A percentile compares a stretch with the other conserved stretches of the same genome.
Conservation (phyloP, 2,329 filamentous ascomycete genomes). For the Alternaria atra region DNA sequence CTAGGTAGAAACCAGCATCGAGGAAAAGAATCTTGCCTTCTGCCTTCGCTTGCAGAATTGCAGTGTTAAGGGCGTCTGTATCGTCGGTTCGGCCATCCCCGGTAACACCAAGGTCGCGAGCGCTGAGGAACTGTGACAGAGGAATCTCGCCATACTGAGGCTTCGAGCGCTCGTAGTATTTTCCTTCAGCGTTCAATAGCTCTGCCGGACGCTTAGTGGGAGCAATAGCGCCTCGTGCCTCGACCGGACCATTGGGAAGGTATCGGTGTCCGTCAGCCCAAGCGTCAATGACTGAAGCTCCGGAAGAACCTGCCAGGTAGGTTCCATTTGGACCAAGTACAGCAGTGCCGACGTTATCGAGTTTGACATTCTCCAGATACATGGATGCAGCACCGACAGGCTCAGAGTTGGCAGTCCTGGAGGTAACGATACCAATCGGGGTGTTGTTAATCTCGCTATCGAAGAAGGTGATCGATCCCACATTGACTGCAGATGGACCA, state of each 20-base stretch:
- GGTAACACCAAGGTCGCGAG: constrained; percentile 64
- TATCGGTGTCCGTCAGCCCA: constrained; percentile 49
- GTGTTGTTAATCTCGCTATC: constrained; percentile 64
- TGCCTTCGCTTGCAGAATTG: constrained; percentile 70
- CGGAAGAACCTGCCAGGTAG: constrained; percentile 38
- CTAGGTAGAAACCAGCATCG: constrained; percentile 65
- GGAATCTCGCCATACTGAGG: constrained; percentile 59
- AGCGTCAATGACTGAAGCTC: constrained; percentile 31
- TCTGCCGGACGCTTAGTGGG: constrained; percentile 52
- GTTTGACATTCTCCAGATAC: constrained; percentile 67
- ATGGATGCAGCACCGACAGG: constrained; percentile 59
- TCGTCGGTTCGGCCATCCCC: constrained; percentile 89
- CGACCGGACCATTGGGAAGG: constrained; percentile 51
- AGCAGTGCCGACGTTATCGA: constrained; percentile 58
- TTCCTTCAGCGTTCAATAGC: constrained; percentile 57
- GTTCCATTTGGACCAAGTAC: constrained; percentile 35
- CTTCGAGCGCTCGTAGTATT: constrained; percentile 63
- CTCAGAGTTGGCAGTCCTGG: constrained; percentile 54
- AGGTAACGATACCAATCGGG: constrained; percentile 60
- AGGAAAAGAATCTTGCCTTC: constrained; percentile 65
- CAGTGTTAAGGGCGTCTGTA: constrained; percentile 77
- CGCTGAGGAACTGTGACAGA: constrained; percentile 68
- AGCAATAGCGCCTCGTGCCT: constrained; percentile 56
- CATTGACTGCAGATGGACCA: constrained; percentile 52
- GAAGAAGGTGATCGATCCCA: constrained; percentile 66